Percentiles rank a stretch among this genome's conserved stretches.
phyloP scores from a whole-genome alignment of 2,329 filamentous ascomycete species.

The Didymella exigua region DNA sequence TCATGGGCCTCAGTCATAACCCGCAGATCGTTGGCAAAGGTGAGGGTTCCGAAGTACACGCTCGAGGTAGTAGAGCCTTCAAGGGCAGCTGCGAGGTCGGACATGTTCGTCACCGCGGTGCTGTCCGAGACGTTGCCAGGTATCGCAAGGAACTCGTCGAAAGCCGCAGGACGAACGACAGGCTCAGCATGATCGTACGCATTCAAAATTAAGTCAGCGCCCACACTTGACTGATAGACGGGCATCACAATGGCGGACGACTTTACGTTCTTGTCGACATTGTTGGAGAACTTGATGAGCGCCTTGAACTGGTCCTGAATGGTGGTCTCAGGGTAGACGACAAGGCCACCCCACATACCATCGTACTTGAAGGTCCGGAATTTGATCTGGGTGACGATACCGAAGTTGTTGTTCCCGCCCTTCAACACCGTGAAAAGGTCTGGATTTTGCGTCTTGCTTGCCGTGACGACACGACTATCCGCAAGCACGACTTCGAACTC shows the following conservation, averaged over 20 bases:
- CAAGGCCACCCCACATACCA: constrained; percentile 46
- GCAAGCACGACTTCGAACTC: constrained; percentile 44
- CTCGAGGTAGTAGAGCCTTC: constrained; percentile 22
- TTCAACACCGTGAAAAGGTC: constrained; percentile 43
- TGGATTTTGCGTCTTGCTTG: constrained; percentile 22
- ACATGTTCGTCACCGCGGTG: constrained; percentile 34
- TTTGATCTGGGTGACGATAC: constrained; percentile 40
- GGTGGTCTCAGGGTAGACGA: constrained; percentile 23
- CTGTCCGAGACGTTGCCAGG: constrained; percentile 32
- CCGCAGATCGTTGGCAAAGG: constrained; percentile 41
- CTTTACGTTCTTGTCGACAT: constrained; percentile 24
- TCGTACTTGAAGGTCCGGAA: constrained; percentile 31
- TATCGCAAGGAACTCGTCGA: constrained; percentile 31
- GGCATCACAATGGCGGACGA: constrained; percentile 29
- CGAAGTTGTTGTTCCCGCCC: constrained; percentile 45
- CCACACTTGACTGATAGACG: constrained; percentile 21
- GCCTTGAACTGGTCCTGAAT: constrained; percentile 32
- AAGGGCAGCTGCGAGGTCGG: constrained; percentile 28
- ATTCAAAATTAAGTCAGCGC: constrained; percentile 24
- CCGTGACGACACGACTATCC: constrained; percentile 34
- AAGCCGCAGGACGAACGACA: constrained; percentile 23
- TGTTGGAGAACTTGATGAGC: constrained; percentile 28
- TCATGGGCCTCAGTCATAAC: constrained; percentile 48
- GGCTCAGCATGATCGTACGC: constrained; percentile 33
- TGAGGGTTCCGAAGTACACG: constrained; percentile 34